These are phyloP conservation scores for Ogataea hybrid DNA, from an alignment of 1,139 yeast species.

Conservation along the genomic window DNA sequence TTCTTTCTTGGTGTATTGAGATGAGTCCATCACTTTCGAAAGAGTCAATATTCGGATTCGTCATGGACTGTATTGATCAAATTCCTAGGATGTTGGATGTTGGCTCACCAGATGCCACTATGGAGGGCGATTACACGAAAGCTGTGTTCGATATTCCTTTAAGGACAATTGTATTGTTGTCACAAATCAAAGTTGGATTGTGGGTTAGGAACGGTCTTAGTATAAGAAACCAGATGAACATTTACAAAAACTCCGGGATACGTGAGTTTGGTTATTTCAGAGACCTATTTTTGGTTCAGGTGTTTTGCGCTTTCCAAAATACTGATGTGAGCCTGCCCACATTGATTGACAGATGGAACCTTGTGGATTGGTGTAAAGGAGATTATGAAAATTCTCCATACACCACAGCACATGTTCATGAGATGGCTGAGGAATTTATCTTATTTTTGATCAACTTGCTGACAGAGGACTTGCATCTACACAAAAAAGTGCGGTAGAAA, in stretches of 20 bases:
- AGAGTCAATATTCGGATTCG: constrained; percentile 17
- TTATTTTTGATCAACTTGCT: constrained; percentile 67
- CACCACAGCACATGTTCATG: constrained; percentile 36
- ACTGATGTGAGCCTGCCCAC: constrained; percentile 60
- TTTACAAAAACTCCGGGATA: constrained; percentile 77
- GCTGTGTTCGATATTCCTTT: constrained; percentile 71
- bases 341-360: constrained; percentile 68
- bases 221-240: constrained; percentile 72
- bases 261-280: constrained; percentile 80
- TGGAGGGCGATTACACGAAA: constrained; percentile 24
- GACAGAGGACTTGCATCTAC: constrained; percentile 64
- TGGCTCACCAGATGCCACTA: not conserved
- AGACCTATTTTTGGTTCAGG: constrained; percentile 72
- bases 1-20: constrained; percentile 70
- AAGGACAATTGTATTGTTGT: constrained; percentile 59
- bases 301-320: constrained; percentile 54
- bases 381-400: constrained; percentile 41
- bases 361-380: constrained; percentile 50
- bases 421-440: constrained; percentile 76
- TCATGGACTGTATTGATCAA: constrained; percentile 23
- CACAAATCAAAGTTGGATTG: constrained; percentile 56
- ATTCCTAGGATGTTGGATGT: constrained; percentile 22
- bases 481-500: constrained; percentile 50
- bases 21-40: constrained; percentile 36
- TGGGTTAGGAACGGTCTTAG: constrained; percentile 73